These are phyloP conservation scores for Adansonia grandidieri DNA, from an alignment of 441 rosid genomes.

Conservation along the genomic window DNA sequence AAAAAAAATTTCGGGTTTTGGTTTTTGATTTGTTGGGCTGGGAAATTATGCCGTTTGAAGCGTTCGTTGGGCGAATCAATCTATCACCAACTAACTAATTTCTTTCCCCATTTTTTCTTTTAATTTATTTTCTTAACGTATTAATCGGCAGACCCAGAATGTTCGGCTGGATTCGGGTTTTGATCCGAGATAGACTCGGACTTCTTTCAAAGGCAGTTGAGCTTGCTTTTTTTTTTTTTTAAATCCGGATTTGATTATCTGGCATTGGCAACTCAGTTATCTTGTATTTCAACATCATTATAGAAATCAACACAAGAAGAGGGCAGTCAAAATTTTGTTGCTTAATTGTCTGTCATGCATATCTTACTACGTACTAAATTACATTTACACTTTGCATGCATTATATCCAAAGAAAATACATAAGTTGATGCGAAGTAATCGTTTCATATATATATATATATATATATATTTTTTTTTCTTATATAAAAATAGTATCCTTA, in stretches of 20 bases:
- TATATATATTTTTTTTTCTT: no score
- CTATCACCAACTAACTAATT: constrained; percentile 50
- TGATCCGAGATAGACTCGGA: not conserved
- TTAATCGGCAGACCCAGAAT: not conserved
- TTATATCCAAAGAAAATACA: no score
- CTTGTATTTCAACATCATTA: not conserved
- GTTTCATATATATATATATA: no score
- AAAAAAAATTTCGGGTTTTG: not conserved
- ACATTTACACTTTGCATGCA: no score
- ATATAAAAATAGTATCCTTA: no score
- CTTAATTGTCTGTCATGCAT: no score
- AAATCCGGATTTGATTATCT: not conserved
- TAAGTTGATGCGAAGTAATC: no score
- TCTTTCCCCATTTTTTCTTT: constrained; percentile 33
- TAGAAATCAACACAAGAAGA: not conserved
- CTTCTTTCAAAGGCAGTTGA: not conserved
- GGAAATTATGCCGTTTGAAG: constrained; percentile 79
- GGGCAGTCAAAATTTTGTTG: no score
- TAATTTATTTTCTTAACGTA: not conserved
- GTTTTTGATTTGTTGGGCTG: constrained; percentile 37
- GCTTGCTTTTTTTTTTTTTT: not conserved
- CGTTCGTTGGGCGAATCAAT: constrained; percentile 61
- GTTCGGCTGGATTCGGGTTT: not conserved
- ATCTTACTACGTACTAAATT: no score
- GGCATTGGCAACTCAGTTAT: not conserved